Conservation (phyloP, 2,329 filamentous ascomycete genomes). For the Nigrograna mackinnonii region DNA sequence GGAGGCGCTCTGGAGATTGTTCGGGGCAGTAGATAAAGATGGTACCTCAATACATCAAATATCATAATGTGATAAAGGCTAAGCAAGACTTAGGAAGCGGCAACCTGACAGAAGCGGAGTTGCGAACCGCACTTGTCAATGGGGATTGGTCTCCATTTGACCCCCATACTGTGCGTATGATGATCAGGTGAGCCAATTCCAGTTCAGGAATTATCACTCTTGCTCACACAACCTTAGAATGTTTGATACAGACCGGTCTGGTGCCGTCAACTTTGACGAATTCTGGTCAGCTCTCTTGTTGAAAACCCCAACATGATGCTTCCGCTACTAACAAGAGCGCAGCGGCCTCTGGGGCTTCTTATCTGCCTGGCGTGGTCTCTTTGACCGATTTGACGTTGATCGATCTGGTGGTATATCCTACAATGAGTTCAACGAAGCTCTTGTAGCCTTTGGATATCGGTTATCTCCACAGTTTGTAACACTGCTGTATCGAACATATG, state of each 20-base stretch:
- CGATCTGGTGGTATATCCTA: conserved; percentile 83
- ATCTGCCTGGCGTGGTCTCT: conserved; percentile 89
- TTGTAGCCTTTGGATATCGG: conserved; percentile 90
- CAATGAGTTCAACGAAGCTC: conserved; percentile 84
- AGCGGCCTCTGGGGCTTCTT: conserved; percentile 92
- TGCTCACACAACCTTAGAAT: conserved; percentile 58
- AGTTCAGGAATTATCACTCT: background rate
- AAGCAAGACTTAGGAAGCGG: conserved; percentile 62
- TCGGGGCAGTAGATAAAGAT: conserved; percentile 87
- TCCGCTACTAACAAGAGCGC: conserved; percentile 7
- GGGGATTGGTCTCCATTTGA: conserved; percentile 96
- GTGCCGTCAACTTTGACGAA: conserved; percentile 91
- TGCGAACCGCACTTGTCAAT: conserved; percentile 90
- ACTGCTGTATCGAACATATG: conserved; percentile 85
- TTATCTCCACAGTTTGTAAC: conserved; percentile 82
- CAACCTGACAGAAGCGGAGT: conserved; percentile 81
- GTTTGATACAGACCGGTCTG: conserved; percentile 92
- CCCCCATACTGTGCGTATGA: conserved; percentile 92
- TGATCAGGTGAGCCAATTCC: conserved; percentile 66
- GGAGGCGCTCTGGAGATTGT: conserved; percentile 77
- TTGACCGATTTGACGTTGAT: conserved; percentile 93
- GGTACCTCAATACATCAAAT: conserved; percentile 51
- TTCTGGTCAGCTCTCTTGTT: conserved; percentile 64
- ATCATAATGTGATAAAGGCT: conserved; percentile 2
- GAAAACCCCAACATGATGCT: background rate